Conservation (phyloP, 257 asterid species). For the Solanum infundibuliforme region DNA sequence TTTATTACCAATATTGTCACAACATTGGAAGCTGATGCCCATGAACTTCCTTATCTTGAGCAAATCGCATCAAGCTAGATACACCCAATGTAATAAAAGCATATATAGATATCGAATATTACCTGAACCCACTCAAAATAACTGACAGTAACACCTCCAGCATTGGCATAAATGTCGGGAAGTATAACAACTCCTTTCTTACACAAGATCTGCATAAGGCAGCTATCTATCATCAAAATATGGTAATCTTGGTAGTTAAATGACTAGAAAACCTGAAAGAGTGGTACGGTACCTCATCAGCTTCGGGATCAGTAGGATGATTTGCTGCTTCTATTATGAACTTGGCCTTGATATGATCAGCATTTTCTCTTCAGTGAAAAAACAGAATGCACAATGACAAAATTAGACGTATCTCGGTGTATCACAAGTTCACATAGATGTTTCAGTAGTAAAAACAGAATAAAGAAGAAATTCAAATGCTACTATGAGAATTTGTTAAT, state of each 20-base stretch:
- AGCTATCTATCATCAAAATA: background rate
- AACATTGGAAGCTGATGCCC: background rate
- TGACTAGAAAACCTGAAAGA: background rate
- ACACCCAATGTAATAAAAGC: background rate
- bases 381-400: background rate
- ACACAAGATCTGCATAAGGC: constrained; percentile 48
- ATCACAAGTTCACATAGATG: background rate
- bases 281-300: constrained; percentile 69
- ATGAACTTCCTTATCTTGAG: background rate
- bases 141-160: constrained; percentile 95
- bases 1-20: background rate
- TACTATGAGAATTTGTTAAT: background rate
- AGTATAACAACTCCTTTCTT: constrained; percentile 67
- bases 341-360: constrained; percentile 60
- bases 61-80: background rate
- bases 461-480: background rate
- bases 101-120: background rate
- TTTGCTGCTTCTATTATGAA: constrained; percentile 86
- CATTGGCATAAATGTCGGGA: constrained; percentile 84
- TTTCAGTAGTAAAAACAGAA: background rate
- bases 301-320: constrained; percentile 97
- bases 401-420: background rate
- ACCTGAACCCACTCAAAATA: constrained; percentile 99
- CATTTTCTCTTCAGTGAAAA: constrained; percentile 56
- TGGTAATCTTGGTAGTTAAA: background rate